Base-by-base conservation (phyloP, 164 flowering plant species). In the grape (Vitis vinifera) region DNA sequence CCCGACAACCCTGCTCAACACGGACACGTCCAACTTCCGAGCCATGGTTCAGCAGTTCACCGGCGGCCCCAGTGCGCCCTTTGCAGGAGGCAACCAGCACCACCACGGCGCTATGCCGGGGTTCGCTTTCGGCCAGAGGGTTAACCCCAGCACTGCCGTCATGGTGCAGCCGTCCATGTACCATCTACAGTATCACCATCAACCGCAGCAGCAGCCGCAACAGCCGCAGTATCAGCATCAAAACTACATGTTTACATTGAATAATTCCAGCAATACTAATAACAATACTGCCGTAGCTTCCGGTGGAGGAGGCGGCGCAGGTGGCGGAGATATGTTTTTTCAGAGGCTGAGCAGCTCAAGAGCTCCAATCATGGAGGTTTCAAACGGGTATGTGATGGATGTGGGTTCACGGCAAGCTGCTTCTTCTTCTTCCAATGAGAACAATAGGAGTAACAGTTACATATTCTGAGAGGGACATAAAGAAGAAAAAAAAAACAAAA, bases 41-140 rank as follows among this genome's bases (percentile, higher is more conserved):
- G 95, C 97, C 80, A 89, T 92, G 95, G 97, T 92, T 29, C 97
- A 92, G 57, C 97, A 90, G 51, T 92, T 89, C 86, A 92, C 97
- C 0, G 97, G 97, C 15, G 86, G 84, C 7, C 88, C 90, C 0
- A 68, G 50, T n/a, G 69, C 74, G 3, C 71, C 83, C 44, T 75
- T 69, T n/a, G 57, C 74, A 13, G 16, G 74, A 5, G 66, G 66
- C 44, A 37, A 6, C 44, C 44, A 37, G 4, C 5, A 72, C 11
- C 44, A 15, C 17, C 37, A 31, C 12, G 10, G 64, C n/a, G 63
- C 61, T 8, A 66, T 31, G 9, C 51, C 68, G 49, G 61, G 27
- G 16, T 58, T 75, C 50, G 47, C 50, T 52, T 77, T 86, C 56
- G 82, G 76, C 44, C 44, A 37, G 44, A 37, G 44, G 44, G 23